A percentile compares a stretch with the other conserved stretches of the same genome.
Evolutionary conservation across 768 basidiomycete species (phyloP).

Genomic region (Albatrellus ellisii): DNA sequence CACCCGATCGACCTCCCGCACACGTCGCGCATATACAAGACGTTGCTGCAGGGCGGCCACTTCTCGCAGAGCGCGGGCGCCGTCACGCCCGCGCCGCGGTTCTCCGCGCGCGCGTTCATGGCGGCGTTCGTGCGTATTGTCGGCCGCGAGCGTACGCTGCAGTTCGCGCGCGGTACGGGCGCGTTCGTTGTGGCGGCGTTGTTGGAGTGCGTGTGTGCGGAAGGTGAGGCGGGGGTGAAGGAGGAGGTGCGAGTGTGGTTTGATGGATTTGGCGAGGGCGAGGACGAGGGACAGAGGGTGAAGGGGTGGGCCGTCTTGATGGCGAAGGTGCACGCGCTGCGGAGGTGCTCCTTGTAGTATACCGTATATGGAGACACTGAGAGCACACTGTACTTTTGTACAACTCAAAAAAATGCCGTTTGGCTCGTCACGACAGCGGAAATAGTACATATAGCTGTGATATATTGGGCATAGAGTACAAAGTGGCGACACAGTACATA

Average conservation of each 20-base stretch:
- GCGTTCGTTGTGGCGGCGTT: conserved; percentile 68
- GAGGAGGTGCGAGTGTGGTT: neutral
- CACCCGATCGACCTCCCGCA: conserved; percentile 78
- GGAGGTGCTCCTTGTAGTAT: neutral
- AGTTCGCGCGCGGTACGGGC: conserved; percentile 50
- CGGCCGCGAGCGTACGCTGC: conserved; percentile 34
- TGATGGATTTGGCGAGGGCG: conserved; percentile 1
- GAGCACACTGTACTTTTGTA: too few relatives aligned
- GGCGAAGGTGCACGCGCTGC: neutral
- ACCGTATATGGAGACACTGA: too few relatives aligned
- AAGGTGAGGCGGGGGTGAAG: neutral
- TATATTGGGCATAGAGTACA: too few relatives aligned
- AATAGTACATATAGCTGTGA: too few relatives aligned
- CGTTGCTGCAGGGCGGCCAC: conserved; percentile 83
- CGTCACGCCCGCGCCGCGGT: conserved; percentile 38
- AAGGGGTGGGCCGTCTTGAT: conserved; percentile 4
- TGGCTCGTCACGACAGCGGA: too few relatives aligned
- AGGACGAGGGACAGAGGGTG: conserved; percentile 5
- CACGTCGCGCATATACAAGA: conserved; percentile 76
- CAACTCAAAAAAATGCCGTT: too few relatives aligned
- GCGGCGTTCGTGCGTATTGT: conserved; percentile 39
- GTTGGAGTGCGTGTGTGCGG: conserved; percentile 37
- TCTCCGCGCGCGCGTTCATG: conserved; percentile 51
- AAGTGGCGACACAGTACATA: too few relatives aligned
- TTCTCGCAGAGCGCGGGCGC: conserved; percentile 50